phyloP scores from a whole-genome alignment of 371 early-diverging fungal genomes.

The Actinomortierella ambigua region DNA sequence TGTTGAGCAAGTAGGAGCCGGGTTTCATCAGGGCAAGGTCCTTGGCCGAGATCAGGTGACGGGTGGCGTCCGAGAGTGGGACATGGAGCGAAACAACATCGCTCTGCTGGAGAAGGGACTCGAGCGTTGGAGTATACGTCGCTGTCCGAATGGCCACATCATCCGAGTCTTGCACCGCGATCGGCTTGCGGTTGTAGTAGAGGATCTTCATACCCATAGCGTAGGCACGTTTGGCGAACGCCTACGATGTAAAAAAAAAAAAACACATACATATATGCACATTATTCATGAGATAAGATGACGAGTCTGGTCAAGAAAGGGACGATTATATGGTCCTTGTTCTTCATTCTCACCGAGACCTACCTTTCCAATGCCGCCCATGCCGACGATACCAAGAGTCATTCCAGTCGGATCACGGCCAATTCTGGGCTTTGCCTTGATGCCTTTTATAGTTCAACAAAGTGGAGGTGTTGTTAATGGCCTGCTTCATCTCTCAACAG shows the following conservation, averaged over 20 bases:
- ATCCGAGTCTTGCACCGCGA: conserved; percentile 4
- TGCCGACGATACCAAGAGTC: conserved; percentile 61
- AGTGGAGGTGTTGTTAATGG: no score
- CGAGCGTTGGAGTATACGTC: conserved; percentile 23
- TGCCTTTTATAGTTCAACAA: no score
- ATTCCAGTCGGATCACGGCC: conserved; percentile 58
- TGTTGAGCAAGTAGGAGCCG: conserved; percentile 60
- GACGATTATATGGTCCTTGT: no score
- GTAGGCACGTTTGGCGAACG: conserved; percentile 59
- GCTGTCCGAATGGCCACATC: conserved; percentile 8
- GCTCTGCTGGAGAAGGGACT: conserved; percentile 49
- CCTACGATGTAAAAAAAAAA: conserved; percentile 2
- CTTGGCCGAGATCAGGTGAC: conserved; percentile 51
- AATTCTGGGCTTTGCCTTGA: conserved; percentile 38
- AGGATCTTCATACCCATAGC: conserved; percentile 60
- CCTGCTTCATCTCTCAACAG: no score
- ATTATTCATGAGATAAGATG: no score
- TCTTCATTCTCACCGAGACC: conserved; percentile 1
- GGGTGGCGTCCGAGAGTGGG: conserved; percentile 56
- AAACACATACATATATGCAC: no score
- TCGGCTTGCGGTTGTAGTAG: conserved; percentile 58
- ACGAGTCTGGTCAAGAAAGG: no score
- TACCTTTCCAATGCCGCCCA: conserved; percentile 61
- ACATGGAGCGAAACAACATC: conserved; percentile 66
- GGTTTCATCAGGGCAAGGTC: conserved; percentile 60